Evolutionary conservation across 2,329 filamentous ascomycete genomes (phyloP), one percentile per base, ranked within the genome.

Genomic region (Aureobasidium leucospermi): DNA sequence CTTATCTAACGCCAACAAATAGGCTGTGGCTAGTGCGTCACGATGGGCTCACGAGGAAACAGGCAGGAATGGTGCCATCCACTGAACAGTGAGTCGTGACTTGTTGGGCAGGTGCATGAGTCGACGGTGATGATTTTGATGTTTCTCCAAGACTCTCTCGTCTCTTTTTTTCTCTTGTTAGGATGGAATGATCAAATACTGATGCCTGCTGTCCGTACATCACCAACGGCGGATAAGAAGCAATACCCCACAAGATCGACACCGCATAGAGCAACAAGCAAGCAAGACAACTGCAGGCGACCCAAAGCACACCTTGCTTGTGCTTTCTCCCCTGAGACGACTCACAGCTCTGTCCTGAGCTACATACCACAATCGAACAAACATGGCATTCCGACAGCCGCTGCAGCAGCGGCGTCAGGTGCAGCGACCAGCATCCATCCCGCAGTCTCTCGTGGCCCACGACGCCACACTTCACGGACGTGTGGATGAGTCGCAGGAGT

Each of bases 401-500:
- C 67, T 68, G 11, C 69, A 69, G 60, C 69, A 70, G 60, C 65
- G 68, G 58, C 68, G 64, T 29, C 65, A 63, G 48, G 48, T 65
- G 28, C 57, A 59, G 41, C 67, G 67, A 19, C 67, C 65, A 38
- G 34, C 62, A 10, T 67, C 68, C 16, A 61, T 66, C 49, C 41
- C 61, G 15, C 51, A 62, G 29, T 47, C 49, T 13, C 42, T 59
- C 13, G 32, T 47, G 19, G 58, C 32, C 73, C 76, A 48, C 71
- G 74, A 38, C 72, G 73, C 52, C 70, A 56, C 52, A 45, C 52
- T 68, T 49, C 29, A 78, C 64, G 73, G 77, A 19, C 69, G 75
- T 45, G 75, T 85, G 61, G 85, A 89, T 62, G 87, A 92, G 65
- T 87, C 89, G 11, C 88, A 94, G 73, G 93, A 96, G 82, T 99